A percentile compares a stretch with the other conserved stretches of the same genome.
phyloP scores from a whole-genome alignment of 2,329 filamentous ascomycete species.

The Colletotrichum liriopes region DNA sequence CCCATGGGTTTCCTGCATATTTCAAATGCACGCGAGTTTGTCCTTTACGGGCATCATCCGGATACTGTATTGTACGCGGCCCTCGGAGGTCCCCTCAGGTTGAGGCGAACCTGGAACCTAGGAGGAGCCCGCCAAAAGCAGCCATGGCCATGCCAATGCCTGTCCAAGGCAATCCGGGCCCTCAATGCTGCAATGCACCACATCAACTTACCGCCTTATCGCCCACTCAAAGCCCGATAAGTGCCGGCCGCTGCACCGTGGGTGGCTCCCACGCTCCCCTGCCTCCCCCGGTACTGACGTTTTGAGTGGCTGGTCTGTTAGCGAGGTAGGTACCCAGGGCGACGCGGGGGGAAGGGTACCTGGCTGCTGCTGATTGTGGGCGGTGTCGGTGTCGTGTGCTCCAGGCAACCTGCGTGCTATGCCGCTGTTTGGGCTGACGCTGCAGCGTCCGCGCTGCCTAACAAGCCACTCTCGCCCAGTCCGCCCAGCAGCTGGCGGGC shows the following conservation, averaged over 20 bases:
- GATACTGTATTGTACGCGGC: not conserved
- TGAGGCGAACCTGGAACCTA: constrained; percentile 34
- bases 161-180: constrained; percentile 15
- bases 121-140: constrained; percentile 1
- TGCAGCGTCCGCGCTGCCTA: constrained; percentile 39
- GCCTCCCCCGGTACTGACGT: constrained; percentile 12
- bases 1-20: constrained; percentile 18
- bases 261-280: constrained; percentile 19
- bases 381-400: constrained; percentile 37
- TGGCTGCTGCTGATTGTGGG: constrained; percentile 14
- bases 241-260: constrained; percentile 27
- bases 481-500: not conserved
- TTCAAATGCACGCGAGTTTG: constrained; percentile 18
- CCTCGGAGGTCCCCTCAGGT: constrained; percentile 14
- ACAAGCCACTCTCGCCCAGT: constrained; percentile 13
- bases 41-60: not conserved
- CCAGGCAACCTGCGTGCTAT: constrained; percentile 11
- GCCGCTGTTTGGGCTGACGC: constrained; percentile 34
- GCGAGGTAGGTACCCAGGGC: constrained; percentile 27
- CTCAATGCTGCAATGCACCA: constrained; percentile 33
- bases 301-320: constrained; percentile 35
- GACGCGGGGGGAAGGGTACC: not conserved
- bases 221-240: constrained; percentile 23
- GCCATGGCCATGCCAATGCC: constrained; percentile 2
- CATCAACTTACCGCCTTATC: constrained; percentile 33